Evolutionary conservation across 345 rosid genomes (phyloP).

Genomic region (Microthlaspi erraticum): DNA sequence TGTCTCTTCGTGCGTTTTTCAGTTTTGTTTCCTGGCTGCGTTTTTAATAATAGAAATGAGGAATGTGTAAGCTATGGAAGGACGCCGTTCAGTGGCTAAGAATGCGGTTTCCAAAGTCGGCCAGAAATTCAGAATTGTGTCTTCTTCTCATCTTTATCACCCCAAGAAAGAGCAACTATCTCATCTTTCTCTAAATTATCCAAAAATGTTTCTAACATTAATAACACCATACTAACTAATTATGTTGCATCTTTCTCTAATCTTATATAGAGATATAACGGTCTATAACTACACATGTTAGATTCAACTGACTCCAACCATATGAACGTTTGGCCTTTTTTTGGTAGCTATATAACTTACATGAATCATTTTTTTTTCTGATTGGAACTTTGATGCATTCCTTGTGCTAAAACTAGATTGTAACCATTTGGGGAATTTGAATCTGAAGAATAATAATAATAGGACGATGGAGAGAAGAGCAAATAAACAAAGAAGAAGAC

Average conservation of each 20-base stretch:
- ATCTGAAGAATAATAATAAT: too few relatives aligned
- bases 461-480: not conserved
- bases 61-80: conserved; percentile 27
- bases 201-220: too few relatives aligned
- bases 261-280: not conserved
- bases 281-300: too few relatives aligned
- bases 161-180: conserved; percentile 10
- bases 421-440: too few relatives aligned
- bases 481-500: too few relatives aligned
- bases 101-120: conserved; percentile 40
- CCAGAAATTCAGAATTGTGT: conserved; percentile 29
- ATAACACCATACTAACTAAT: not conserved
- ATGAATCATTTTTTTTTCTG: not conserved
- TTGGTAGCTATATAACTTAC: not conserved
- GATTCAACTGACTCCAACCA: not conserved
- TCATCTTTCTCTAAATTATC: not conserved
- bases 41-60: not conserved
- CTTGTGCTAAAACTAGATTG: too few relatives aligned
- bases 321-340: not conserved
- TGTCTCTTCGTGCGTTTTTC: conserved; percentile 1
- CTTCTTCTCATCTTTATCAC: conserved; percentile 28
- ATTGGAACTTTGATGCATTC: too few relatives aligned
- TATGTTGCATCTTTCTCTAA: not conserved
- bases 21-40: conserved; percentile 1
- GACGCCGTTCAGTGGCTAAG: conserved; percentile 27